Evolutionary conservation across 495 filamentous ascomycete species (phyloP).

Genomic region (Penicillium subrubescens): DNA sequence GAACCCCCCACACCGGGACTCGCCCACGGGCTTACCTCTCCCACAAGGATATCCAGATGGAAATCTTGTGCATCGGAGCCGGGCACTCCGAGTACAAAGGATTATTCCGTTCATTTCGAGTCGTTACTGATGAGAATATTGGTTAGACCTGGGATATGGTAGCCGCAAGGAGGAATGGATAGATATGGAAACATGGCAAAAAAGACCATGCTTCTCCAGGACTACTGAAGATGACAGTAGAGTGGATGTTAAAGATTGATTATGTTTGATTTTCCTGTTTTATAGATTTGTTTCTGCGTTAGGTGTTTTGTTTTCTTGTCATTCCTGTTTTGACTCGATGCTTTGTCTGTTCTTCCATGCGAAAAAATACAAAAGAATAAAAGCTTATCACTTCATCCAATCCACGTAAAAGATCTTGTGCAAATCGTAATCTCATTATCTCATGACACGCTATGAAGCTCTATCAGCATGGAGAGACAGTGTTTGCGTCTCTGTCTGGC

Average conservation of each 20-base stretch:
- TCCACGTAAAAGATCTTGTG: neutral
- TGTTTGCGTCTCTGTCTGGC: conserved; percentile 31
- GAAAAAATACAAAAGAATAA: neutral
- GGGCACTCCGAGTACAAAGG: conserved; percentile 4
- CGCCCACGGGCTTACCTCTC: neutral
- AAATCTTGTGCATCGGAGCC: conserved; percentile 2
- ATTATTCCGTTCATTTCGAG: neutral
- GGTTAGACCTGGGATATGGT: conserved; percentile 10
- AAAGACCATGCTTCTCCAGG: neutral
- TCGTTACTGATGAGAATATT: neutral
- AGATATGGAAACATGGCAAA: neutral
- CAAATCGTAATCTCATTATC: conserved; percentile 20
- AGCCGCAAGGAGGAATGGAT: neutral
- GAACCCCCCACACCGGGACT: neutral
- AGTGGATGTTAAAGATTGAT: conserved; percentile 4
- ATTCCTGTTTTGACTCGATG: neutral
- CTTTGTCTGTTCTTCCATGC: neutral
- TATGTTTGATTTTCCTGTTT: neutral
- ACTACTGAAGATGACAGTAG: conserved; percentile 4
- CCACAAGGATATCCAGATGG: neutral
- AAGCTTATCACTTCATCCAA: neutral
- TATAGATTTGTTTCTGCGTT: neutral
- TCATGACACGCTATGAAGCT: conserved; percentile 13
- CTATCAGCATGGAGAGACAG: conserved; percentile 13
- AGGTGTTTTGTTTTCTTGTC: neutral